A percentile compares a stretch with the other conserved stretches of the same genome.
phyloP scores from a whole-genome alignment of 345 rosid species.

The Sonneratia alba region DNA sequence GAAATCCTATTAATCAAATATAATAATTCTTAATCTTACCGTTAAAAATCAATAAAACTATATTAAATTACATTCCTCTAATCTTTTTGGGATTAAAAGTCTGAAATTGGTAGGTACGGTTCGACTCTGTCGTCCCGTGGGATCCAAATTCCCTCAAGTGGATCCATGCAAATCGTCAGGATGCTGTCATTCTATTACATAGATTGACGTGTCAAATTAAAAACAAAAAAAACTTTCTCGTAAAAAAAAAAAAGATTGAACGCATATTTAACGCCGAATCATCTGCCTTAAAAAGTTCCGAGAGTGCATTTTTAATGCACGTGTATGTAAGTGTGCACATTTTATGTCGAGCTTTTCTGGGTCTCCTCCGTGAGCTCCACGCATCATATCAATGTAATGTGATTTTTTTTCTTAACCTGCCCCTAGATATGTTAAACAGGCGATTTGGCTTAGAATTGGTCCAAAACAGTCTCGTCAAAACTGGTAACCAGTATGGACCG shows the following conservation, averaged over 20 bases:
- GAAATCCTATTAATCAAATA: too few relatives aligned
- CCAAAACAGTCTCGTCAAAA: too few relatives aligned
- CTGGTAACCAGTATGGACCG: too few relatives aligned
- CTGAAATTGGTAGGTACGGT: too few relatives aligned
- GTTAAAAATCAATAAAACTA: too few relatives aligned
- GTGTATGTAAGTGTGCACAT: neutral
- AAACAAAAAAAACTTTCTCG: neutral
- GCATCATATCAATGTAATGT: neutral
- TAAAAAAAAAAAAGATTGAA: neutral
- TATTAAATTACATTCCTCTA: too few relatives aligned
- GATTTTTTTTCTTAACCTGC: too few relatives aligned
- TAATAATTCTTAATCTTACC: too few relatives aligned
- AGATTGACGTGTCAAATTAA: too few relatives aligned
- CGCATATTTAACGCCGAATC: constrained; percentile 11
- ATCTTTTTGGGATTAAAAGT: too few relatives aligned
- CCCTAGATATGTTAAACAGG: too few relatives aligned
- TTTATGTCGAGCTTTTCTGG: neutral
- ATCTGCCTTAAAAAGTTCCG: constrained; percentile 16
- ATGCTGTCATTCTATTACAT: neutral
- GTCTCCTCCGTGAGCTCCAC: neutral
- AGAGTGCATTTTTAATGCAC: neutral
- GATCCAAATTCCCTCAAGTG: neutral
- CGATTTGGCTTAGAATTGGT: too few relatives aligned
- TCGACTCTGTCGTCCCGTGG: neutral
- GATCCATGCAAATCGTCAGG: neutral